Evolutionary conservation across 1,284 basidiomycete genomes (phyloP), one percentile per base, ranked within the genome.

Genomic region (Cryptococcus sp.): DNA sequence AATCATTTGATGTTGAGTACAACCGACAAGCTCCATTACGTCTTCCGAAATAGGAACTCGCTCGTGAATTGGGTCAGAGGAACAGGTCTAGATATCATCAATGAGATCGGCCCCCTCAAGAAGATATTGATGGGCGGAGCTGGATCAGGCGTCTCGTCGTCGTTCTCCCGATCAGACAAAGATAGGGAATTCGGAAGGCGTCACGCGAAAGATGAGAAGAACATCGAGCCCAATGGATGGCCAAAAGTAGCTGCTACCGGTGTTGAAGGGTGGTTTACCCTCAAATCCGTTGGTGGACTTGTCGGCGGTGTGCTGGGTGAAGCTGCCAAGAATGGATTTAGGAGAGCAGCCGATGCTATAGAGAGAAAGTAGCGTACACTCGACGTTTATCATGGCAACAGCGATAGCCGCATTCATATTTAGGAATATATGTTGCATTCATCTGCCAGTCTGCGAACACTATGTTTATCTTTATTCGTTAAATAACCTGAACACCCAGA

Each of bases 61-160:
- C 85, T 88, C 2, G 68, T 94, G 26, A 91, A 95, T 26, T 92
- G 89, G 89, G 87, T 86, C 5, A 85, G 93, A 50, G 89, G 88
- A 0, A 85, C 88, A 10, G 93, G 93, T 0, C 74, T 96, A n/a
- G 93, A 96, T 69, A 85, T 95, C 10, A 70, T 96, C 46, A 95
- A 97, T 70, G 93, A 97, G 77, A 77, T 95, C 20, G 88, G 89
- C 59, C 80, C 84, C 0, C 68, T 96, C 61, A 96, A 96, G 78
- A 83, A 84, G 6, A 85, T 87, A 1, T 77, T 96, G 25, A 93
- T 96, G 89, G 82, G 86, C 69, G 81, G 83, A 20, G 93, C 90
- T 4, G 93, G 93, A 1, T 39, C 47, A 20, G 50, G 46, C 10
- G 44, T 26, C 39, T 34, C 29, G 29, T 34, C 29, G 29, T 34